These are phyloP conservation scores for Sergeia podlipaevii DNA, from an alignment of 208 protist genomes.

Conservation along the genomic window DNA sequence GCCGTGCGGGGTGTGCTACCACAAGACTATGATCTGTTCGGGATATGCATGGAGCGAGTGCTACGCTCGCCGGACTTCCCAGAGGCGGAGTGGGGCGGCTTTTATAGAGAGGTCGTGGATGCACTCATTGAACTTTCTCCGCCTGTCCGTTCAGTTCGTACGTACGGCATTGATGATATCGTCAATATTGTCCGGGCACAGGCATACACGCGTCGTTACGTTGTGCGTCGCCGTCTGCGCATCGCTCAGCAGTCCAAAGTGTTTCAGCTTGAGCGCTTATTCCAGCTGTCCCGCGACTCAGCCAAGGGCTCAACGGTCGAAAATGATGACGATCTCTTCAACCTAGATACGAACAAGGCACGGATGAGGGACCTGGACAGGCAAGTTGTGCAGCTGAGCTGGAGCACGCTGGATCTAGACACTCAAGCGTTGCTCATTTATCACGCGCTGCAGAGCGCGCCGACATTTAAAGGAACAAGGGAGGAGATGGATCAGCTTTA, in stretches of 20 bases:
- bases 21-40: constrained; percentile 5
- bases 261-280: constrained; percentile 1
- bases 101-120: background rate
- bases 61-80: constrained; percentile 4
- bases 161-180: background rate
- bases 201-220: constrained; percentile 2
- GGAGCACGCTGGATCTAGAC: constrained; percentile 1
- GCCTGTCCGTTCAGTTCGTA: background rate
- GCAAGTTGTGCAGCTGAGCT: constrained; percentile 3
- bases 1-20: constrained; percentile 2
- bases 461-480: too few species aligned
- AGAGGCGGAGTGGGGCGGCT: constrained; percentile 5
- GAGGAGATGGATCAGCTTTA: too few species aligned
- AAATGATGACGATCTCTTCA: background rate
- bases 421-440: too few species aligned
- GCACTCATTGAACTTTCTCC: background rate
- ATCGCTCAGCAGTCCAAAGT: background rate
- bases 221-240: background rate
- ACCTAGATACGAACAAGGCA: background rate
- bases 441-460: too few species aligned
- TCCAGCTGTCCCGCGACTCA: too few species aligned
- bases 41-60: background rate
- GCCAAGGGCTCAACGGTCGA: too few species aligned
- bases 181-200: background rate
- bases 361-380: background rate